A percentile compares a stretch with the other conserved stretches of the same genome.
Conservation (phyloP, 2,329 filamentous ascomycete species). For the Phoma sp. region DNA sequence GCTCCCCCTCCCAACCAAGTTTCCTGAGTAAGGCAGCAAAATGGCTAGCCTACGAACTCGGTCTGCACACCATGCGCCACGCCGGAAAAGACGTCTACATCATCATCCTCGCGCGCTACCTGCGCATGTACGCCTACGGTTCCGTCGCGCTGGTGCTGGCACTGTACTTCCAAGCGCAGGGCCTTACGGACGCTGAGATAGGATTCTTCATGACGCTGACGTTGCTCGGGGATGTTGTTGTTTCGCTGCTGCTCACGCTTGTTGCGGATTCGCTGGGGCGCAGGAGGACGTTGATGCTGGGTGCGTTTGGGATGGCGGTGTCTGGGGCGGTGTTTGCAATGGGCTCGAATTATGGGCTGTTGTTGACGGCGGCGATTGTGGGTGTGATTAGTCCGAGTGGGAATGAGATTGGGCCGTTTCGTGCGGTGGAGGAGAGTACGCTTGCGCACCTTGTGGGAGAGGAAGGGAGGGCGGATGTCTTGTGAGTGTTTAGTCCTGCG, state of each 20-base stretch:
- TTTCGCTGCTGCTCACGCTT: conserved; percentile 48
- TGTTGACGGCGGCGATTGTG: conserved; percentile 47
- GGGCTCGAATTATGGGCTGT: conserved; percentile 38
- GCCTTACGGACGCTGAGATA: conserved; percentile 47
- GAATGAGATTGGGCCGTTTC: conserved; percentile 52
- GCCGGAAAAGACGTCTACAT: conserved; percentile 43
- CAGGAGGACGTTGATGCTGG: conserved; percentile 42
- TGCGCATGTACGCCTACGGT: conserved; percentile 49
- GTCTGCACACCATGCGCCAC: conserved; percentile 36
- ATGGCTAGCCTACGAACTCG: conserved; percentile 29
- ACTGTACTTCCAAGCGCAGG: conserved; percentile 45
- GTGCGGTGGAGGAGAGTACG: conserved; percentile 50
- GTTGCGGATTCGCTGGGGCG: conserved; percentile 48
- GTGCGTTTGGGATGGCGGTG: conserved; percentile 45
- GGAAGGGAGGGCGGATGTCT: conserved; percentile 44
- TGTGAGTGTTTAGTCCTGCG: conserved; percentile 27
- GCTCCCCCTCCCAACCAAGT: background rate
- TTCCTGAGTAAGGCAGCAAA: background rate
- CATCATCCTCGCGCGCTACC: conserved; percentile 46
- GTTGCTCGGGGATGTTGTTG: conserved; percentile 47
- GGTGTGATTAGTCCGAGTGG: conserved; percentile 51
- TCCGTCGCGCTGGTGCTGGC: conserved; percentile 48
- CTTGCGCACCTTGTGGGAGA: conserved; percentile 46
- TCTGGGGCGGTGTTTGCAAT: conserved; percentile 47
- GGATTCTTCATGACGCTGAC: conserved; percentile 53